phyloP scores from a whole-genome alignment of 1,139 yeast genomes.

The Magnusiomyces paraingens region DNA sequence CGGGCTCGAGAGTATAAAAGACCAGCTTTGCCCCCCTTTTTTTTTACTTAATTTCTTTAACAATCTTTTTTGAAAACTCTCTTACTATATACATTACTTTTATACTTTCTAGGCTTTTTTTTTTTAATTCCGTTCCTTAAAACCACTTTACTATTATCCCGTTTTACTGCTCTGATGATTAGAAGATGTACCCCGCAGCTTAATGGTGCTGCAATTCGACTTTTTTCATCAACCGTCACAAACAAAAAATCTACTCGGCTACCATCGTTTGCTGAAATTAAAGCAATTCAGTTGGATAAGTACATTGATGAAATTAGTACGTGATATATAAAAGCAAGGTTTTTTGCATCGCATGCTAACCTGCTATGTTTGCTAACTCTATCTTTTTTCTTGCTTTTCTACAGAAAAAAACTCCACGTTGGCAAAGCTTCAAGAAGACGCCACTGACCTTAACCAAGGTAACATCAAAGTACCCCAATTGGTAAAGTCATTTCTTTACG shows the following conservation, averaged over 20 bases:
- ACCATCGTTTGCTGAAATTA: conserved; percentile 34
- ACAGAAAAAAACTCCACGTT: conserved; percentile 13
- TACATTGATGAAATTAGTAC: conserved; percentile 22
- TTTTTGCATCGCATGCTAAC: background rate
- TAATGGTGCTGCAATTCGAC: too few relatives aligned
- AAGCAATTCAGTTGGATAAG: conserved; percentile 30
- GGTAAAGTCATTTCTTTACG: conserved; percentile 36
- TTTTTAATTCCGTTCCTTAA: too few relatives aligned
- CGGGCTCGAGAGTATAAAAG: background rate
- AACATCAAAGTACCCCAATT: conserved; percentile 22
- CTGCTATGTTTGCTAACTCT: background rate
- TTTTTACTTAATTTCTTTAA: background rate
- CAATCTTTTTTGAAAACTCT: too few relatives aligned
- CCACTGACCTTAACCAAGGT: conserved; percentile 8
- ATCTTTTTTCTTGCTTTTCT: background rate
- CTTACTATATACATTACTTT: too few relatives aligned
- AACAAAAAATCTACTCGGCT: conserved; percentile 20
- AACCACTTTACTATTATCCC: too few relatives aligned
- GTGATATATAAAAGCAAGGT: too few relatives aligned
- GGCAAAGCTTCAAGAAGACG: conserved; percentile 19
- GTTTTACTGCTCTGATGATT: too few relatives aligned
- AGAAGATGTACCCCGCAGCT: too few relatives aligned
- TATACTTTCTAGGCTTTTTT: too few relatives aligned
- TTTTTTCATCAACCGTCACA: too few relatives aligned
- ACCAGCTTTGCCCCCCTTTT: background rate